Evolutionary conservation across 2,329 filamentous ascomycete species (phyloP), one percentile per base, ranked within the genome.

Genomic region (Chrysoporthe cubensis): DNA sequence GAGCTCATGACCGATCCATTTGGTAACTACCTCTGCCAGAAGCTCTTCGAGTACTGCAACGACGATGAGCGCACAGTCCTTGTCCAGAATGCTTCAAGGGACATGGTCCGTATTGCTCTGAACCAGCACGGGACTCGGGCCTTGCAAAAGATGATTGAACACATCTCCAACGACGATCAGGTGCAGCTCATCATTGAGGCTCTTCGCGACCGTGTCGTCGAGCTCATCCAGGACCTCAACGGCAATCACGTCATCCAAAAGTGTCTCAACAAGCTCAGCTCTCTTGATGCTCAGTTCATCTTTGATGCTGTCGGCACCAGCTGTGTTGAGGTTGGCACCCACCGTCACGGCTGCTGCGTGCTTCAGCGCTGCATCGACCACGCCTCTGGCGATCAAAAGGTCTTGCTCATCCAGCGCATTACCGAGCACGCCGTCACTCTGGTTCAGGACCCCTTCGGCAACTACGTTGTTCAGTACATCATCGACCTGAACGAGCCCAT

Each of bases 241-340:
- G 96, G 96, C 78, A 99, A 99, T 75, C 96, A 99, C 75, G 96
- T 99, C 75, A 97, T 99, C 72, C 96, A 99, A 81, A 99, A 99
- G 82, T 99, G 96, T 76, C 87, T 99, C 65, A 99, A 98, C 82
- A 96, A 97, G 79, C 90, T 99, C 50, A 91, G 89, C 71, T 85
- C 93, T 1, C 82, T 87, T 62, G 92, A 98, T 78, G 93, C 94
- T 14, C 91, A 97, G 78, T 99, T 99, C 84, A 98, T 99, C 77
- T 98, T 98, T 74, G 91, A 96, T 75, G 94, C 95, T 64, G 96
- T 98, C 71, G 95, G 94, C 71, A 85, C 85, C 65, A 87, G 96
- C 77, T 97, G 94, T 77, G 86, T 98, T 71, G 90, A 91, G 66
- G 96, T 99, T 65, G 96, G 96, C 70, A 99, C 96, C 65, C 96